Conservation (phyloP, 2,329 filamentous ascomycete genomes). For the Alternaria tenuissima region DNA sequence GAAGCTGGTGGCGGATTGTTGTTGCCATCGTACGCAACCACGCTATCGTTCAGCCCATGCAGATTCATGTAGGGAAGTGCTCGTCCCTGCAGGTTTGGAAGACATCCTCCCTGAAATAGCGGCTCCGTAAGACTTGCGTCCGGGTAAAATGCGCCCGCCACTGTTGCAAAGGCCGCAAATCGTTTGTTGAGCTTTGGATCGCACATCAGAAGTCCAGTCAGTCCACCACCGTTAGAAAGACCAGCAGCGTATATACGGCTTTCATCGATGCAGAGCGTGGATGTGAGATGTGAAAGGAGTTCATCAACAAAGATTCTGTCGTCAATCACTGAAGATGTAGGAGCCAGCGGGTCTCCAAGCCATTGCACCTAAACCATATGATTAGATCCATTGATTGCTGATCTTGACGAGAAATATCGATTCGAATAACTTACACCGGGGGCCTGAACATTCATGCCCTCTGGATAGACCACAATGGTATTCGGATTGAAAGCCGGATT, state of each 20-base stretch:
- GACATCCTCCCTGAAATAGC: slow-evolving; percentile 26
- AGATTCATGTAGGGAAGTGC: slow-evolving; percentile 29
- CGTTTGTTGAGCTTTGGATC: slow-evolving; percentile 46
- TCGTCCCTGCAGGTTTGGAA: slow-evolving; percentile 6
- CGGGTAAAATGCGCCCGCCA: slow-evolving; percentile 56
- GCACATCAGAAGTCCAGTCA: slow-evolving; percentile 58
- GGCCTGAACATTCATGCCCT: slow-evolving; percentile 25
- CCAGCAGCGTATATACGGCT: slow-evolving; percentile 56
- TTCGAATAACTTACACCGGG: slow-evolving; percentile 25
- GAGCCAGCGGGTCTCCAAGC: slow-evolving; percentile 53
- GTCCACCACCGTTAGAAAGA: slow-evolving; percentile 64
- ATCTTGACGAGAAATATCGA: not conserved
- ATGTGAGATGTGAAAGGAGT: slow-evolving; percentile 49
- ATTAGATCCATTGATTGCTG: not conserved
- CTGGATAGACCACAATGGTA: slow-evolving; percentile 32
- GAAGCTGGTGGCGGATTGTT: slow-evolving; percentile 25
- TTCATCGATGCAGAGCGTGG: slow-evolving; percentile 55
- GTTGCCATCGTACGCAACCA: slow-evolving; percentile 35
- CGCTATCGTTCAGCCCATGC: slow-evolving; percentile 30
- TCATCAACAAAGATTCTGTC: slow-evolving; percentile 56
- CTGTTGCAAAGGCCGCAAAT: slow-evolving; percentile 59
- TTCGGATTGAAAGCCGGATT: slow-evolving; percentile 27
- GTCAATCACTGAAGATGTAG: slow-evolving; percentile 44
- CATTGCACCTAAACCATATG: slow-evolving; percentile 34
- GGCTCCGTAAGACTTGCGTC: slow-evolving; percentile 24